These are phyloP conservation scores for Linnemannia schmuckeri DNA, from an alignment of 192 early-diverging fungal species.

Conservation along the genomic window DNA sequence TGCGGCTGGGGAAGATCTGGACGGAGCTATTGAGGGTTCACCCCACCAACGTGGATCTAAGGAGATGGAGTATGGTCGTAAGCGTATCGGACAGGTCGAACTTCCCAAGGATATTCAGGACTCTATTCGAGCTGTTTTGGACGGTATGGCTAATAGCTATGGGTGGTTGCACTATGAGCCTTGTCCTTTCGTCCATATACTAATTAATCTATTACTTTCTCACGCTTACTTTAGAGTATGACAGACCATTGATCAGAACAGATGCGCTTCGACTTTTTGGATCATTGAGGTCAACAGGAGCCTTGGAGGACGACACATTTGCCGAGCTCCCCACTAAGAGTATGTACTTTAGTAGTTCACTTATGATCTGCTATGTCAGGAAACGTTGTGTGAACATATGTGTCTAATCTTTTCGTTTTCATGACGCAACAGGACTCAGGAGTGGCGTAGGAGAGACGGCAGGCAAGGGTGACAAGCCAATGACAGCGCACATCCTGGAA, in stretches of 20 bases:
- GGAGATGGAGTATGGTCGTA: constrained; percentile 50
- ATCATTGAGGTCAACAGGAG: constrained; percentile 65
- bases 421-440: constrained; percentile 22
- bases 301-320: constrained; percentile 32
- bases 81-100: constrained; percentile 53
- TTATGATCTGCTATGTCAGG: background rate
- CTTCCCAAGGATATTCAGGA: constrained; percentile 42
- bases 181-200: background rate
- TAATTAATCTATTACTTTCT: background rate
- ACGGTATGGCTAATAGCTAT: constrained; percentile 12
- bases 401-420: background rate
- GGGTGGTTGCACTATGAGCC: background rate
- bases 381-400: background rate
- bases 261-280: constrained; percentile 68
- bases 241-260: constrained; percentile 60
- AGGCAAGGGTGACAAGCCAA: constrained; percentile 17
- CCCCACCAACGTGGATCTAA: constrained; percentile 47
- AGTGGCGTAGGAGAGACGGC: constrained; percentile 27
- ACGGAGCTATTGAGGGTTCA: background rate
- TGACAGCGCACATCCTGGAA: constrained; percentile 72
- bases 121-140: constrained; percentile 32
- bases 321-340: constrained; percentile 27
- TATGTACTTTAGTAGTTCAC: background rate
- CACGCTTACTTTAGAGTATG: constrained; percentile 20
- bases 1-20: background rate